phyloP scores from a whole-genome alignment of 1,284 basidiomycete genomes.

The Kalmanozyma brasiliensis region DNA sequence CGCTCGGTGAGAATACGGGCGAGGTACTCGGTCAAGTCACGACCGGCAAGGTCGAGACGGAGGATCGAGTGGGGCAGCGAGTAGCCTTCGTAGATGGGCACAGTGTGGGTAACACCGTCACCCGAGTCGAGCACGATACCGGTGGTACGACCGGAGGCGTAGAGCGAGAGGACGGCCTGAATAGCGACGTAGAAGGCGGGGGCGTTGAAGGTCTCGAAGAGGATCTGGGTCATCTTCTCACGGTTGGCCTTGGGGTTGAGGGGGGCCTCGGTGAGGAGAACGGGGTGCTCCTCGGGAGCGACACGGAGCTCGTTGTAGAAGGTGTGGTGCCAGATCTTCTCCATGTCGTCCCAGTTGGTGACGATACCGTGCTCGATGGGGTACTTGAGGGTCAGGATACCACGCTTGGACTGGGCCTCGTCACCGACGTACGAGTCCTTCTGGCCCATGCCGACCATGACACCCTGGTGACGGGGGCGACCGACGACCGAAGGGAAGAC shows the following conservation, averaged over 20 bases:
- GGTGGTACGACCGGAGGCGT: slow-evolving; percentile 89
- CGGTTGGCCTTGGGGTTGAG: slow-evolving; percentile 93
- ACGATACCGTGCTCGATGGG: slow-evolving; percentile 77
- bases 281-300: slow-evolving; percentile 85
- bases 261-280: slow-evolving; percentile 92
- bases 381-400: slow-evolving; percentile 86
- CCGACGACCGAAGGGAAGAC: slow-evolving; percentile 83
- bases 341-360: slow-evolving; percentile 81
- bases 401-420: slow-evolving; percentile 94
- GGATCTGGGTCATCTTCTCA: slow-evolving; percentile 97
- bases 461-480: slow-evolving; percentile 89
- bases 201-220: slow-evolving; percentile 96
- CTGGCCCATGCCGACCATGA: slow-evolving; percentile 77
- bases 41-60: slow-evolving; percentile 92
- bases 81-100: slow-evolving; percentile 96
- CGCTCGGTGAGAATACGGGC: slow-evolving; percentile 94
- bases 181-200: slow-evolving; percentile 93
- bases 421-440: slow-evolving; percentile 72
- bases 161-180: slow-evolving; percentile 90
- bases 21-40: slow-evolving; percentile 89
- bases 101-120: slow-evolving; percentile 92
- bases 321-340: slow-evolving; percentile 68
- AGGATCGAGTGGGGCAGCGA: slow-evolving; percentile 92
- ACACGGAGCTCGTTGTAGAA: slow-evolving; percentile 72
- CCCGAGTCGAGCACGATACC: slow-evolving; percentile 94